These are phyloP conservation scores for Straminergon stramineum DNA, from an alignment of 225 moss, liverwort and hornwort species.

Conservation along the genomic window DNA sequence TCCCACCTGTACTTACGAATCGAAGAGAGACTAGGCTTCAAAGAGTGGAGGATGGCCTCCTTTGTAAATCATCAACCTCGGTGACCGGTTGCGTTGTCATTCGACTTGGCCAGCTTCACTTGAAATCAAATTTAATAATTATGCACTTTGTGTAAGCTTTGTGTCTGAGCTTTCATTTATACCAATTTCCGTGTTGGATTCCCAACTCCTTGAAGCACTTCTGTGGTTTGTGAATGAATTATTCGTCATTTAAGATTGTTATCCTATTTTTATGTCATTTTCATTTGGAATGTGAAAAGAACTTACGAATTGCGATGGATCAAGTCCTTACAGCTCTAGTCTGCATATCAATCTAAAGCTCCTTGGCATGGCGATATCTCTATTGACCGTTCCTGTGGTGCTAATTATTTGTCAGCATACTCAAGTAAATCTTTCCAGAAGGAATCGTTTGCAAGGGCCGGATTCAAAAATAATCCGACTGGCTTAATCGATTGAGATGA, in stretches of 20 bases:
- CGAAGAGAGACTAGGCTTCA: background rate
- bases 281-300: background rate
- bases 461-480: background rate
- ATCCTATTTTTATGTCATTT: background rate
- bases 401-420: background rate
- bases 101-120: background rate
- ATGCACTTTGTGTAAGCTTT: background rate
- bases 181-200: background rate
- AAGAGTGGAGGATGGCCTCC: conserved; percentile 5
- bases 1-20: conserved; percentile 3
- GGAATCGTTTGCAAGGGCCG: background rate
- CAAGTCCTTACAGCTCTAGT: background rate
- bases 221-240: background rate
- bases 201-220: background rate
- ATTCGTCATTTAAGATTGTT: background rate
- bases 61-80: conserved; percentile 4
- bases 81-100: background rate
- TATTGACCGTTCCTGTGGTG: background rate
- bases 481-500: background rate
- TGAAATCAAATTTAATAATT: background rate
- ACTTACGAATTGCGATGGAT: background rate
- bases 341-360: background rate
- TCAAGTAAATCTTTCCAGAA: background rate
- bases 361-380: background rate
- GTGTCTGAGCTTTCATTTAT: background rate